Evolutionary conservation across 225 moss, liverwort and hornwort genomes (phyloP).

Genomic region (Takakia lepidozioides): DNA sequence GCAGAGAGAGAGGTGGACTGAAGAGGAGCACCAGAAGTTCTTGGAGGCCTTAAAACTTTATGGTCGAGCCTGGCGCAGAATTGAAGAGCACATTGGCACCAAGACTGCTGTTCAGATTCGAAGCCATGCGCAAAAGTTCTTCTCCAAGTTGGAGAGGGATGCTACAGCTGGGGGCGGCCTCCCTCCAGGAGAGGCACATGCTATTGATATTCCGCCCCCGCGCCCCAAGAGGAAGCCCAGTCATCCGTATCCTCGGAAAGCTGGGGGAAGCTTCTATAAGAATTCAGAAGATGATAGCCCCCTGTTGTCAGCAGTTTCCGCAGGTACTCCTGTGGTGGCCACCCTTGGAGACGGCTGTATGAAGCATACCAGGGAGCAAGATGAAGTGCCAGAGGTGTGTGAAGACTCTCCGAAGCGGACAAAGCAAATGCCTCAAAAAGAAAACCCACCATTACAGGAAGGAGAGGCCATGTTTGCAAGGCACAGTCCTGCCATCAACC

Average conservation of each 20-base stretch:
- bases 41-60: constrained; percentile 60
- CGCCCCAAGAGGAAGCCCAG: constrained; percentile 62
- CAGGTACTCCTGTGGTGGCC: too few relatives aligned
- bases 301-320: constrained; percentile 21
- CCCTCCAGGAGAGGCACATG: constrained; percentile 41
- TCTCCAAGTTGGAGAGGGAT: constrained; percentile 60
- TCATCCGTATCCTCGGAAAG: constrained; percentile 61
- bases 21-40: constrained; percentile 66
- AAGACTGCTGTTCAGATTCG: constrained; percentile 73
- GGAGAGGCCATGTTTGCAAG: too few relatives aligned
- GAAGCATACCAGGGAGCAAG: constrained; percentile 44
- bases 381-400: constrained; percentile 13
- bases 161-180: constrained; percentile 28
- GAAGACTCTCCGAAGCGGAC: constrained; percentile 17
- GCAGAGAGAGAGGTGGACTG: constrained; percentile 64
- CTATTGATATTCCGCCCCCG: constrained; percentile 58
- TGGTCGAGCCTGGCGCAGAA: constrained; percentile 62
- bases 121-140: constrained; percentile 65
- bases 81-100: constrained; percentile 67
- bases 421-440: too few relatives aligned
- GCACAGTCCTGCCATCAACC: too few relatives aligned
- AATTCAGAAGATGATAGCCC: constrained; percentile 32
- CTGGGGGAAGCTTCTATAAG: constrained; percentile 43
- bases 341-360: constrained; percentile 20
- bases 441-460: too few relatives aligned